Evolutionary conservation across 2,329 filamentous ascomycete species (phyloP).

Genomic region (Capronia epimyces): DNA sequence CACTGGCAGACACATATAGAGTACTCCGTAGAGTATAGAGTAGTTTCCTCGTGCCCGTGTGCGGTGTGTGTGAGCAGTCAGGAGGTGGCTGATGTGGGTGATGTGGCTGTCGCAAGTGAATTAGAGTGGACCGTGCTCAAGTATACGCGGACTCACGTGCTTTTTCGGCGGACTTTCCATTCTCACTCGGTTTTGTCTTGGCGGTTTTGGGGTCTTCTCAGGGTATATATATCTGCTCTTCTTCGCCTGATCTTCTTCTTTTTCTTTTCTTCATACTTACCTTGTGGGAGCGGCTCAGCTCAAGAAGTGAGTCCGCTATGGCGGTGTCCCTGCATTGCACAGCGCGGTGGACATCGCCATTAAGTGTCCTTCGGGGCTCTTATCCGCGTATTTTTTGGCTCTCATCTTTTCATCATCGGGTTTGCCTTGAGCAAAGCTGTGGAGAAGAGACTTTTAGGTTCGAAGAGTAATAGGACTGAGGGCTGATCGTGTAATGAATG

Average conservation of each 20-base stretch:
- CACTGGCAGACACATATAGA: too few species aligned
- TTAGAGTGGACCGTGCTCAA: background rate
- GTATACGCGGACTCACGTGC: background rate
- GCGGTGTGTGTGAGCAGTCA: background rate
- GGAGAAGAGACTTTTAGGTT: conserved; percentile 25
- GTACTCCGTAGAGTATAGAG: too few species aligned
- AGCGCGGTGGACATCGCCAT: conserved; percentile 27
- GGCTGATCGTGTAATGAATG: too few species aligned
- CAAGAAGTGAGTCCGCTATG: conserved; percentile 27
- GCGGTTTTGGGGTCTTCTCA: background rate
- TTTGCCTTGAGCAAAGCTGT: conserved; percentile 26
- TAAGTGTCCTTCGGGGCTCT: conserved; percentile 31
- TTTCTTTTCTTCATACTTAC: conserved; percentile 13
- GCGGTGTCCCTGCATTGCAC: conserved; percentile 30
- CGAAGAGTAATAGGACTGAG: background rate
- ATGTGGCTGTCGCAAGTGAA: background rate
- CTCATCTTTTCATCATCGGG: conserved; percentile 29
- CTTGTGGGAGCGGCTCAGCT: conserved; percentile 28
- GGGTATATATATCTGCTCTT: background rate
- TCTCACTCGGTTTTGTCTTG: background rate
- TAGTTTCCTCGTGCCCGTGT: too few species aligned
- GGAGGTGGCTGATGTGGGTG: background rate
- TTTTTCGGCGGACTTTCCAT: background rate
- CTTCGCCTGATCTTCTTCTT: background rate
- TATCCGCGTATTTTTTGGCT: conserved; percentile 31